Evolutionary conservation across 345 rosid species (phyloP), one percentile per base, ranked within the genome.

Genomic region (Boechera divaricarpa): DNA sequence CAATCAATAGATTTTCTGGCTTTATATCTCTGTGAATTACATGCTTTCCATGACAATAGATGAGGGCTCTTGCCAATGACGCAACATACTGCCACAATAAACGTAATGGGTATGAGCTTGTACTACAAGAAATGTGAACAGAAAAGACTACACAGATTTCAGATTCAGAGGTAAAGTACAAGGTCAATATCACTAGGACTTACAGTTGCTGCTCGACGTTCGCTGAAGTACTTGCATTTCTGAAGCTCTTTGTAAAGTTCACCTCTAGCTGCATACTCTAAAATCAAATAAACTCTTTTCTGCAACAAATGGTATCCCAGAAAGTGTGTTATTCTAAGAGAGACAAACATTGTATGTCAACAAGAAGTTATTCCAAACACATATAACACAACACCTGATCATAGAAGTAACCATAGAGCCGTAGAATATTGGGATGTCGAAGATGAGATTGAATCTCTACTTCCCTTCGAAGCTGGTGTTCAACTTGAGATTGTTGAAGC

Each of bases 41-140:
- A 68, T 95, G 99, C 85, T 95, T 95, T 51, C 99, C 96, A 78
- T 95, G 99, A 82, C 99, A 95, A 77, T 93, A 95, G 65, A 95
- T 93, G 85, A 95, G 90, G 3, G 98, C 98, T 67, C 96, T 90
- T 53, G 99, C 98, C 79, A 95, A 82, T 7, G 98, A 92, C 15
- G 99, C 99, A 73, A 95, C 98, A 82, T 92, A 93, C 99, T 73
- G 44, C 10, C 11, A 73, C 55, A 63, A 53, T 24, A 41, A 64
- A 54, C 45, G 0, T 4, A 54, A 54, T 53, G 28, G 16, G 1
- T 63, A 8, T 52, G 31, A 47, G 76, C 38, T 36, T n/a, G 0
- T 58, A 10, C 44, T 41, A 41, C 32, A 49, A 48, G 16, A 52
- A 65, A 6, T 67, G 55, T 45, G 31, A 32, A 48, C 11, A 7